phyloP scores from a whole-genome alignment of 805 yeast species.

The Metschnikowia chrysomelidarum region DNA sequence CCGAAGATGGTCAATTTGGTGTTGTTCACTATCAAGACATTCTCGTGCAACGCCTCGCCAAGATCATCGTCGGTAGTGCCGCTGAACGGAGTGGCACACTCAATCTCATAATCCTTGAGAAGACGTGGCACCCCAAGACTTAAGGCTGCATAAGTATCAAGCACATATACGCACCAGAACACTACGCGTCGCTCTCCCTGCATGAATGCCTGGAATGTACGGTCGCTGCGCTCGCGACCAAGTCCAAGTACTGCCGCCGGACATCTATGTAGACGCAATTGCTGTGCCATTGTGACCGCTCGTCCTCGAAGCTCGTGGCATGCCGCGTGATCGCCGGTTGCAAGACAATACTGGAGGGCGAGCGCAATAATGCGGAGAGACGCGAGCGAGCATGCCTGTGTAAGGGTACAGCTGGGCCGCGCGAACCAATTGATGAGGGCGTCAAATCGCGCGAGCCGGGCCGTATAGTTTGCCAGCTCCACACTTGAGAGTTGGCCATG shows the following conservation, averaged over 20 bases:
- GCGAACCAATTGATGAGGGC: conserved; percentile 60
- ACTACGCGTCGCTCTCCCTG: conserved; percentile 80
- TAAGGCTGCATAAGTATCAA: conserved; percentile 73
- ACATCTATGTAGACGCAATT: conserved; percentile 78
- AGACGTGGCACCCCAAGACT: conserved; percentile 81
- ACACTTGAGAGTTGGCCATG: no score
- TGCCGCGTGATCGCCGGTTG: conserved; percentile 69
- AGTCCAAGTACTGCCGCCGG: conserved; percentile 82
- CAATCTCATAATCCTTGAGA: conserved; percentile 76
- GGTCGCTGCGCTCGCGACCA: conserved; percentile 30
- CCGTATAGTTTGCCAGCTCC: conserved; percentile 14
- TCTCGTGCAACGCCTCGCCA: conserved; percentile 43
- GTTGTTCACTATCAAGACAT: conserved; percentile 58
- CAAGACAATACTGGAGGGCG: conserved; percentile 67
- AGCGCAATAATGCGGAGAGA: conserved; percentile 68
- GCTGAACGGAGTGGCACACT: conserved; percentile 78
- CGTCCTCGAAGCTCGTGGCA: conserved; percentile 75
- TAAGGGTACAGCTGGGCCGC: conserved; percentile 54
- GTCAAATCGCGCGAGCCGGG: conserved; percentile 50
- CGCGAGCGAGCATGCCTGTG: conserved; percentile 59
- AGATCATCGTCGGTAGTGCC: conserved; percentile 36
- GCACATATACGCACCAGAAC: conserved; percentile 79
- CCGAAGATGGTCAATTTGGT: conserved; percentile 63
- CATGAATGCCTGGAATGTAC: conserved; percentile 56
- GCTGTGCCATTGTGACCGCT: conserved; percentile 80